Evolutionary conservation across 257 asterid genomes (phyloP), one percentile per base, ranked within the genome.

Genomic region (Jacaranda mimosifolia): DNA sequence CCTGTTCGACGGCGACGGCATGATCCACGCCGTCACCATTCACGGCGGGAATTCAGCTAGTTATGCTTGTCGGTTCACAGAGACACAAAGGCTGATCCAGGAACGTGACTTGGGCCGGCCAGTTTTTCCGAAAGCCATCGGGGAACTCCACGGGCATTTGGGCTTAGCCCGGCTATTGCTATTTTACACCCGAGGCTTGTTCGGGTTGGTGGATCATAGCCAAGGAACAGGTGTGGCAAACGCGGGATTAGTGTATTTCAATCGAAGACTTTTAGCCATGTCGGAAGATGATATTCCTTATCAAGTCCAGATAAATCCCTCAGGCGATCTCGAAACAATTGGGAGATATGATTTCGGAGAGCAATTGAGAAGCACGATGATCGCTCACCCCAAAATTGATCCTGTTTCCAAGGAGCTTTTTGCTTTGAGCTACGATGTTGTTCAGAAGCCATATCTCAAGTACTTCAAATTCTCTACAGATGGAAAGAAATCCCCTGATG

Each of bases 1-100:
- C 77, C 75, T 89, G 32, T 90, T 90, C 73, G 96, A 90, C 83
- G 96, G 96, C 9, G 96, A 90, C 83, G 96, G 96, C 68, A 91
- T 91, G 96, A 77, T 91, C 65, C 96, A 91, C 81, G 89, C 87
- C 43, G 94, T 89, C 13, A 68, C 76, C 5, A 66, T 89, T 19
- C 38, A 66, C 55, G 83, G 83, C 74, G 83, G 62, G 0, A 77
- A 78, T 2, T 71, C 90, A 1, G 94, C 78, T 3, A 81, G 85
- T 84, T 91, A 91, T 66, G 88, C 92, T 3, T 90, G 94, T 75
- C 87, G 96, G 4, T 87, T 82, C 86, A 90, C 96, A 0, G 93
- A 88, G 77, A 91, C 96, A 0, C 62, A 80, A 35, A 55, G 97
- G 71, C 76, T 91, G 26, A 12, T 82, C 79, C 97, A 91, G 17